Evolutionary conservation across 805 yeast genomes (phyloP), one percentile per base, ranked within the genome.

Genomic region (Lipomyces starkeyi): DNA sequence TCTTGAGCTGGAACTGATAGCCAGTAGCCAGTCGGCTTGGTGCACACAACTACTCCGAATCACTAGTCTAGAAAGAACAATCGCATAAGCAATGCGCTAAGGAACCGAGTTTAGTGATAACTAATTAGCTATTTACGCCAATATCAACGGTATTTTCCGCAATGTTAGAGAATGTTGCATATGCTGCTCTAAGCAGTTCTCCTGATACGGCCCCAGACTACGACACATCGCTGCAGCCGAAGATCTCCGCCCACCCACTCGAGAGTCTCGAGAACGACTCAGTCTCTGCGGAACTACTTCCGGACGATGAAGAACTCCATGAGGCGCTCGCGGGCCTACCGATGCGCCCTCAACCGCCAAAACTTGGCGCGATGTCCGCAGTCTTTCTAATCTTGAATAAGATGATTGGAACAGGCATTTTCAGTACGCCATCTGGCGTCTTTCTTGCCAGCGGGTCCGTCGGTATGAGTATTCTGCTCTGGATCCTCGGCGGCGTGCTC

Each of bases 391-490:
- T 87, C 75, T 79, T 88, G 69, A 89, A 89, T 77, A 83, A 89
- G 73, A 88, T 88, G 86, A 84, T 89, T 62, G 93, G 93, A 55
- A 88, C 92, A 2, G 93, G 93, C 34, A 87, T 89, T 52, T 89
- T 88, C 77, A 82, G 88, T 54, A 86, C 90, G 3, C 89, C 91
- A 0, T 85, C 91, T 3, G 83, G 88, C 34, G 87, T 89, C 49
- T 88, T 84, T 70, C 75, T 80, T 9, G 78, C 85, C 55, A 78
- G 87, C 2, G 91, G 91, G 3, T 83, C 87, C 11, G 88, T 88
- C 5, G 91, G 90, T 13, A 78, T 83, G 59, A 76, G 87, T 2
- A 76, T 88, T 65, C 72, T 86, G 40, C 76, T 88, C 69, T 88
- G 91, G 90, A 74, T 85, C 6, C 78, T 85, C n/a, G 91, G 91